These are phyloP conservation scores for Strigomonas culicis DNA, from an alignment of 208 protist species.

Conservation along the genomic window DNA sequence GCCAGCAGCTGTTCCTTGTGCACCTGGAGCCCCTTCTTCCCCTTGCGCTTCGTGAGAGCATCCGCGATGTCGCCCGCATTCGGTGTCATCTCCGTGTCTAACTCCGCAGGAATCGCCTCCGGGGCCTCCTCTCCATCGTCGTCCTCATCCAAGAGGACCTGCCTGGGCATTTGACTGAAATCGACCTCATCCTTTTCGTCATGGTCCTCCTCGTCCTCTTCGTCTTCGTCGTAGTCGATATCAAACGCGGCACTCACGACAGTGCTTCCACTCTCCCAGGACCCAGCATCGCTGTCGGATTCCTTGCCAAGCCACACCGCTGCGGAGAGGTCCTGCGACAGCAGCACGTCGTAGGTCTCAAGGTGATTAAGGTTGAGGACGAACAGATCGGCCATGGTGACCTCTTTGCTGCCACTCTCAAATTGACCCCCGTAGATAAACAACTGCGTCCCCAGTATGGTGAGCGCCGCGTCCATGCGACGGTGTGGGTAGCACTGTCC, in stretches of 20 bases:
- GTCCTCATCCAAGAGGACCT: conserved; percentile 24
- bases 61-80: conserved; percentile 20
- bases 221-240: conserved; percentile 61
- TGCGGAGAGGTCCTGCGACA: conserved; percentile 80
- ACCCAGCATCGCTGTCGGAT: conserved; percentile 63
- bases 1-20: conserved; percentile 86
- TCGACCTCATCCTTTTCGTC: conserved; percentile 7
- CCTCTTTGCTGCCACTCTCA: conserved; percentile 81
- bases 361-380: conserved; percentile 78
- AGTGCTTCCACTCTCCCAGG: conserved; percentile 87
- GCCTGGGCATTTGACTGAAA: conserved; percentile 19
- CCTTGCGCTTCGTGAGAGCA: conserved; percentile 27
- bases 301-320: conserved; percentile 84
- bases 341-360: conserved; percentile 73
- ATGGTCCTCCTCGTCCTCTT: conserved; percentile 56
- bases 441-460: conserved; percentile 59
- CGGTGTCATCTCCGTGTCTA: conserved; percentile 57
- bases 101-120: conserved; percentile 68
- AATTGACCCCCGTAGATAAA: conserved; percentile 91
- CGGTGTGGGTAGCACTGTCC: conserved; percentile 74
- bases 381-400: conserved; percentile 89
- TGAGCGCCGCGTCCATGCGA: conserved; percentile 78
- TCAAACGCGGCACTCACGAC: conserved; percentile 80
- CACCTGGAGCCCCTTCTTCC: conserved; percentile 83
- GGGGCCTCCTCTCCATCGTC: conserved; percentile 72